Evolutionary conservation across 2,329 filamentous ascomycete genomes (phyloP).

Genomic region (Xylariaceae sp.): DNA sequence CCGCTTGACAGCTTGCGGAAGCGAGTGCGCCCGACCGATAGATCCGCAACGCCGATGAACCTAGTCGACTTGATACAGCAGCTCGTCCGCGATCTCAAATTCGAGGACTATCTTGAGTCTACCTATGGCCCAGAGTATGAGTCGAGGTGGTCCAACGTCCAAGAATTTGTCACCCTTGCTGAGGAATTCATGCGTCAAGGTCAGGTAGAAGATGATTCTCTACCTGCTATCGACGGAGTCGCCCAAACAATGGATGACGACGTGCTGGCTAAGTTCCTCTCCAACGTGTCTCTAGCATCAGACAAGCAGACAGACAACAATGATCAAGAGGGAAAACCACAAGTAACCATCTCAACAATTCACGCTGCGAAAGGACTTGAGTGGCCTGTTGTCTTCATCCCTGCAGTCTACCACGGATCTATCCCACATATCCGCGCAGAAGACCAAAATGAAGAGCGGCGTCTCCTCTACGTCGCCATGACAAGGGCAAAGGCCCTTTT

Average conservation of each 20-base stretch:
- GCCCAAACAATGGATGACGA: slow-evolving; percentile 64
- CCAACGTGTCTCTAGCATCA: slow-evolving; percentile 82
- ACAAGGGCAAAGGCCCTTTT: slow-evolving; percentile 83
- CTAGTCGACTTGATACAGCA: slow-evolving; percentile 49
- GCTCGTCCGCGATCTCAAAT: slow-evolving; percentile 62
- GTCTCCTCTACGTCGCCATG: slow-evolving; percentile 94
- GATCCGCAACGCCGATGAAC: slow-evolving; percentile 27
- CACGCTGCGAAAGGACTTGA: slow-evolving; percentile 94
- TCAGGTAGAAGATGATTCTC: slow-evolving; percentile 47
- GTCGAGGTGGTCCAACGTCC: slow-evolving; percentile 79
- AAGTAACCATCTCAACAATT: slow-evolving; percentile 91
- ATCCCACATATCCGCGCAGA: slow-evolving; percentile 87
- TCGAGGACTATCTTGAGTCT: slow-evolving; percentile 69
- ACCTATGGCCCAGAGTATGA: slow-evolving; percentile 67
- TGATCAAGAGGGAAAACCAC: slow-evolving; percentile 51
- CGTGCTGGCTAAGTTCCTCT: slow-evolving; percentile 72
- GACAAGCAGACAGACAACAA: slow-evolving; percentile 66
- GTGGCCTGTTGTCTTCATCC: slow-evolving; percentile 94
- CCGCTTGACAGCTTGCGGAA: slow-evolving; percentile 38
- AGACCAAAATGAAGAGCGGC: slow-evolving; percentile 80
- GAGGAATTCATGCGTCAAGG: slow-evolving; percentile 59
- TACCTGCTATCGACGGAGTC: slow-evolving; percentile 67
- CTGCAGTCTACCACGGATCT: slow-evolving; percentile 81
- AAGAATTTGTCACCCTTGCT: slow-evolving; percentile 80
- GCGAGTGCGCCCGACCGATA: slow-evolving; percentile 27